Evolutionary conservation across 2,329 filamentous ascomycete genomes (phyloP), one percentile per base, ranked within the genome.

Genomic region (Claviceps sorghi): DNA sequence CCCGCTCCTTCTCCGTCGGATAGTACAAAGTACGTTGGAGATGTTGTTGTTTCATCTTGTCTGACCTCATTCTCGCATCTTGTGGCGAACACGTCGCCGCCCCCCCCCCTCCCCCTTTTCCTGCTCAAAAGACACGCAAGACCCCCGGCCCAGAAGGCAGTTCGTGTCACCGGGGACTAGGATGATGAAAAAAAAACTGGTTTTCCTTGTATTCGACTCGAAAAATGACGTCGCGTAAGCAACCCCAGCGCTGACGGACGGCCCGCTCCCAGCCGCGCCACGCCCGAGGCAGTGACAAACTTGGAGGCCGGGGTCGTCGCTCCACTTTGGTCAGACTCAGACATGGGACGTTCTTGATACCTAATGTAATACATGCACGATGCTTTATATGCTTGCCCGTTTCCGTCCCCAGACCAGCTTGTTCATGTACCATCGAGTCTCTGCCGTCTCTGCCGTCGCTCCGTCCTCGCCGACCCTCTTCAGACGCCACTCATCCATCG

Each of bases 301-400:
- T 15, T 13, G 34, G 10, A 17, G 5, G 36, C 17, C n/a, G 36
- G 17, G 3, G 15, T 38, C 17, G 15, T 38, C 36, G 36, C 36
- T 38, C 36, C 17, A 38, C 36, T 38, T 7, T n/a, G 17, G 17
- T 17, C 36, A 7, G 36, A 38, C 36, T 17, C 36, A 7, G 36
- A 38, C 36, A 38, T 4, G 15, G 8, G 17, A 38, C 36, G 36
- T n/a, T 38, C 36, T 38, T 38, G 17, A 38, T n/a, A n/a, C 15
- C 3, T 44, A 17, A 29, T 44, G 42, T 19, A 19, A 9, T 44
- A 13, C 7, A 44, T 44, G 13, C 42, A 44, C 17, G 45, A 48
- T 47, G 54, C 47, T 51, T 55, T 55, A 55, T 55, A 55, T 54
- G 46, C 50, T 4, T 46, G 44, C 29, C n/a, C 32, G 26, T 22